Evolutionary conservation across 129 eudicot genomes (phyloP).

Genomic region (Saposhnikovia divaricata): DNA sequence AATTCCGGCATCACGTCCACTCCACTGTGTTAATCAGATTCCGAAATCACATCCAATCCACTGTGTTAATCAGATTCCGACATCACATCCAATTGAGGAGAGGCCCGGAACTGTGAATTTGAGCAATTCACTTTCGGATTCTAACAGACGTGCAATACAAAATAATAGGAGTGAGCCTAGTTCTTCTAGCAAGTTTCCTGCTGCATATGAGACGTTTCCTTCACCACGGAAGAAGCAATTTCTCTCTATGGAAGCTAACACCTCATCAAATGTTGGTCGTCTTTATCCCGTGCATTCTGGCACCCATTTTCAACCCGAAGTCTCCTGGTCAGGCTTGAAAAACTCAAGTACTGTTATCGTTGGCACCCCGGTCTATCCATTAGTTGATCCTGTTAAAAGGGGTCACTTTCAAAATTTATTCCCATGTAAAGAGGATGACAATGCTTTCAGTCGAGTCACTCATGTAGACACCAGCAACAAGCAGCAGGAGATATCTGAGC

Average conservation of each 20-base stretch:
- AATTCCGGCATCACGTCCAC: conserved; percentile 16
- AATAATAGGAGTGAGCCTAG: conserved; percentile 19
- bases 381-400: conserved; percentile 36
- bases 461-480: conserved; percentile 17
- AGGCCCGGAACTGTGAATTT: conserved; percentile 22
- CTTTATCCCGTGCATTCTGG: conserved; percentile 65
- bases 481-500: conserved; percentile 25
- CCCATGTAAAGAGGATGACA: conserved; percentile 20
- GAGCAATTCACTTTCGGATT: conserved; percentile 24
- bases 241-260: conserved; percentile 23
- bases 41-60: conserved; percentile 14
- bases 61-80: conserved; percentile 10
- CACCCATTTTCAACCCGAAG: conserved; percentile 35
- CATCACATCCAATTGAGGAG: conserved; percentile 16
- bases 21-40: conserved; percentile 15
- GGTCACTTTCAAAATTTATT: conserved; percentile 39
- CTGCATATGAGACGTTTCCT: conserved; percentile 25
- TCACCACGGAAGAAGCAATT: conserved; percentile 18
- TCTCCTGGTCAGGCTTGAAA: conserved; percentile 22
- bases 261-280: conserved; percentile 19
- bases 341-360: conserved; percentile 32
- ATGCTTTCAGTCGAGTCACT: conserved; percentile 18
- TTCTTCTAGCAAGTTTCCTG: conserved; percentile 27
- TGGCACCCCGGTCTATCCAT: conserved; percentile 60
- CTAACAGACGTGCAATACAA: conserved; percentile 22